These are phyloP conservation scores for Hymenoscyphus repandus DNA, from an alignment of 2,329 filamentous ascomycete genomes.

Conservation along the genomic window DNA sequence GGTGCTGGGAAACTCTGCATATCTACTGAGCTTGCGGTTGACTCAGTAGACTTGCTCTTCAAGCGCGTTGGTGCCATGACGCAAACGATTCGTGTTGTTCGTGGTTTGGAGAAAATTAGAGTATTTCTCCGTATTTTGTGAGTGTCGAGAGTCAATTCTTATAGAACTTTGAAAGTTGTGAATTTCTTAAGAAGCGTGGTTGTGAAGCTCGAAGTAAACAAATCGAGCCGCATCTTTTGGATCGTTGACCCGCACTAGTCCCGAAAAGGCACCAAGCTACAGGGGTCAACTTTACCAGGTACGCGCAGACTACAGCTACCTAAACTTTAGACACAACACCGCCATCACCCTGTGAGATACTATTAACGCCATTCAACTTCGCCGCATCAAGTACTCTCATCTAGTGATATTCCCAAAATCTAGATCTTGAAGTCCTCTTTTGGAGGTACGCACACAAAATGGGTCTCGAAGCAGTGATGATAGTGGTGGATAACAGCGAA, in stretches of 20 bases:
- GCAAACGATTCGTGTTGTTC: neutral
- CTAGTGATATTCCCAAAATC: neutral
- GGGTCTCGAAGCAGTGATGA: constrained; percentile 99
- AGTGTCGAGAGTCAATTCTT: too few relatives aligned
- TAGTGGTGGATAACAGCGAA: constrained; percentile 99
- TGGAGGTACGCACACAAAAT: constrained; percentile 56
- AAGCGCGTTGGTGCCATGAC: constrained; percentile 44
- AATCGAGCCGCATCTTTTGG: constrained; percentile 25
- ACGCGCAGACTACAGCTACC: constrained; percentile 27
- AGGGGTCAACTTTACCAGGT: constrained; percentile 19
- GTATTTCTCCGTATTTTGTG: neutral
- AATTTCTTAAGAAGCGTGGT: constrained; percentile 2
- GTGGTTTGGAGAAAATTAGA: constrained; percentile 21
- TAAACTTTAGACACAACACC: constrained; percentile 12
- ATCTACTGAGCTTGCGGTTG: constrained; percentile 23
- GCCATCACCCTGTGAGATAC: constrained; percentile 8
- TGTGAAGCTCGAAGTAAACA: constrained; percentile 36
- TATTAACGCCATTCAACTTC: neutral
- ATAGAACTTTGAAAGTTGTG: neutral
- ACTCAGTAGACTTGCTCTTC: constrained; percentile 39
- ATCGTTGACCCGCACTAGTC: constrained; percentile 11
- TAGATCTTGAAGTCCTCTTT: neutral
- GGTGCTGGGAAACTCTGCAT: constrained; percentile 25
- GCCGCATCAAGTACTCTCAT: neutral
- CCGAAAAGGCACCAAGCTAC: constrained; percentile 17